A percentile compares a stretch with the other conserved stretches of the same genome.
These are phyloP conservation scores for Darksidea phi DNA, from an alignment of 495 filamentous ascomycete species.

Conservation along the genomic window DNA sequence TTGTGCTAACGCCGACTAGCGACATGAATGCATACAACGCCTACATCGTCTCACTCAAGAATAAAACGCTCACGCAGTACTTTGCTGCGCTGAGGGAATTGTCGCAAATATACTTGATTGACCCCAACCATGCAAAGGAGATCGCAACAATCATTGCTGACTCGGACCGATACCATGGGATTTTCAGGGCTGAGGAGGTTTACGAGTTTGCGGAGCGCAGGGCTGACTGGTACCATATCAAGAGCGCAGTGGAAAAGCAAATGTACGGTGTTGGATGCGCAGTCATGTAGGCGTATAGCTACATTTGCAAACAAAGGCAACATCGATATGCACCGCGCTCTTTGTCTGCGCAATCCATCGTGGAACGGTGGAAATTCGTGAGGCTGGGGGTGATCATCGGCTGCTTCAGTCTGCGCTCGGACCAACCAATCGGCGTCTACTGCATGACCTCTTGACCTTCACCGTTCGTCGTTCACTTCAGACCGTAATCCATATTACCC, in stretches of 20 bases:
- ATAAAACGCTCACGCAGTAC: constrained; percentile 79
- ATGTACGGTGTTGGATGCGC: constrained; percentile 95
- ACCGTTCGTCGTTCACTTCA: too few species aligned
- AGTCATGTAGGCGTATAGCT: constrained; percentile 64
- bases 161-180: constrained; percentile 80
- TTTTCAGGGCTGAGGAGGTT: constrained; percentile 93
- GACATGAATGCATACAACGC: constrained; percentile 93
- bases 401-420: too few species aligned
- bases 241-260: constrained; percentile 83
- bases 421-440: too few species aligned
- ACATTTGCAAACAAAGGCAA: not conserved
- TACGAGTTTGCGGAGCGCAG: constrained; percentile 94
- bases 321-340: too few species aligned
- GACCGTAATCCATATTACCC: too few species aligned
- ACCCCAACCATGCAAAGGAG: constrained; percentile 83
- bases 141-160: constrained; percentile 94
- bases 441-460: too few species aligned
- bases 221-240: constrained; percentile 91
- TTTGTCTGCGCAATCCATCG: too few species aligned
- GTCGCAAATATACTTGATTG: constrained; percentile 92
- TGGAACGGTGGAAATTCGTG: too few species aligned
- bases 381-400: too few species aligned
- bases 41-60: constrained; percentile 77
- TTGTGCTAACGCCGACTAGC: constrained; percentile 44
- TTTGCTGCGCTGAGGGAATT: constrained; percentile 91